Base-by-base conservation (phyloP, 2,329 filamentous ascomycete species). In the Aureobasidium zeae region DNA sequence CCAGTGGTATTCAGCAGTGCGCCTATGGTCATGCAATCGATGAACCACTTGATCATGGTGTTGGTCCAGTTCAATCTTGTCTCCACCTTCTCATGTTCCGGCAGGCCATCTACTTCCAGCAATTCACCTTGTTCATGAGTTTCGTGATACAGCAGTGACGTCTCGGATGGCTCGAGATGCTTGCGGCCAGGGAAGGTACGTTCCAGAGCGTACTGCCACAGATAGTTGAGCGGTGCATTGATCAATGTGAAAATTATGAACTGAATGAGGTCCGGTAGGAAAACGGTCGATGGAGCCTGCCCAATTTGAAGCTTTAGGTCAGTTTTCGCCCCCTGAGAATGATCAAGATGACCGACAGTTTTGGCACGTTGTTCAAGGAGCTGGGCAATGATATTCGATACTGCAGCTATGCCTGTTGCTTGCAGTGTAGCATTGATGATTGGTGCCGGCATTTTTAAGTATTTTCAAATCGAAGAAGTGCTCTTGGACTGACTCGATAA, bases 361-460 rank as follows among this genome's bases (percentile, higher is more conserved):
- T 39, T 46, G 31, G 19, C 36, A 20, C 38, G 39, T 32, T 47
- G 24, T 31, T 70, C 72, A 47, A 91, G 74, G 45, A 70, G 65
- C 62, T 89, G 85, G 5, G 83, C 85, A 35, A 88, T 63, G 19
- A 87, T 57, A 56, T 86, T 87, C 48, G 83, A 85, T 8, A 78
- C 66, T 32, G 75, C 75, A 49, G 73, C 76, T 24, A 89, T 69
- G 24, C 76, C 57, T 17, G 76, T 75, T 15, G 79, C 74, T 63
- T 88, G 83, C 35, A 81, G 52, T 4, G 77, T 81, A 19, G 76
- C 74, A 36, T 61, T 68, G 21, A 77, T 57, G 29, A 84, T 71
- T 28, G 39, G 39, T 4, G 39, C 33, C 7, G n/a, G n/a, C 39
- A 43, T 43, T 17, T 3, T 76, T 71, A 2, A 4, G 3, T 9